These are phyloP conservation scores for Fusarium sp. DNA, from an alignment of 2,329 filamentous ascomycete species.

Conservation along the genomic window DNA sequence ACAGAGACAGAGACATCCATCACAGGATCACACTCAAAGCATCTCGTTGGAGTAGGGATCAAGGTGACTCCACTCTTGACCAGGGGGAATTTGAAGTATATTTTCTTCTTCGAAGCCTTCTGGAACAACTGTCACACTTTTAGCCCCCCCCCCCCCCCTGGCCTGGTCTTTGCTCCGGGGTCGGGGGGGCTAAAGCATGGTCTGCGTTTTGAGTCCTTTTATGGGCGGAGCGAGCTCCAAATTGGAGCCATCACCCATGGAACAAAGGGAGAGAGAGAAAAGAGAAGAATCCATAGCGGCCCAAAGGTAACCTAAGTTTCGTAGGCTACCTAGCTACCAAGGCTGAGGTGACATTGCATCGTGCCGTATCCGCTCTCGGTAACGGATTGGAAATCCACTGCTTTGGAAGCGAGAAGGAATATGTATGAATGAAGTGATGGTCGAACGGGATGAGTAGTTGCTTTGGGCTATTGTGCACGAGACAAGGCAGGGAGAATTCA, in stretches of 20 bases:
- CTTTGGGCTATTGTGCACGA: constrained; percentile 2
- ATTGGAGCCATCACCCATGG: neutral
- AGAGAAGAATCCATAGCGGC: constrained; percentile 4
- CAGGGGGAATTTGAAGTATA: neutral
- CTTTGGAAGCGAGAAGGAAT: constrained; percentile 31
- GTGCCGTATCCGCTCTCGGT: constrained; percentile 34
- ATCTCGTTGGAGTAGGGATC: constrained; percentile 11
- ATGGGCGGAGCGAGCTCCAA: constrained; percentile 1
- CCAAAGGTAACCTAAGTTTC: constrained; percentile 11
- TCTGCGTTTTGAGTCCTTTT: constrained; percentile 26
- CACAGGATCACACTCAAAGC: constrained; percentile 1
- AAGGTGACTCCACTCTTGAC: constrained; percentile 20
- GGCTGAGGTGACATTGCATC: constrained; percentile 10
- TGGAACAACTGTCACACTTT: constrained; percentile 41
- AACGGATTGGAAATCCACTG: constrained; percentile 27
- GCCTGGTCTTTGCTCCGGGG: constrained; percentile 26
- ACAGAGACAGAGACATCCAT: constrained; percentile 8
- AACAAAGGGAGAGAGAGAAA: neutral
- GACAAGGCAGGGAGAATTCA: constrained; percentile 23
- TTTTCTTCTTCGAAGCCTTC: constrained; percentile 37
- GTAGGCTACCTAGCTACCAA: constrained; percentile 29
- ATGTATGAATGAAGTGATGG: neutral
- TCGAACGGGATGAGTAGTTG: neutral
- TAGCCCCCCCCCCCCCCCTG: neutral
- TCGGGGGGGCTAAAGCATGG: neutral